Evolutionary conservation across 2,329 filamentous ascomycete species (phyloP).

Genomic region (Penicillium griseofulvum): DNA sequence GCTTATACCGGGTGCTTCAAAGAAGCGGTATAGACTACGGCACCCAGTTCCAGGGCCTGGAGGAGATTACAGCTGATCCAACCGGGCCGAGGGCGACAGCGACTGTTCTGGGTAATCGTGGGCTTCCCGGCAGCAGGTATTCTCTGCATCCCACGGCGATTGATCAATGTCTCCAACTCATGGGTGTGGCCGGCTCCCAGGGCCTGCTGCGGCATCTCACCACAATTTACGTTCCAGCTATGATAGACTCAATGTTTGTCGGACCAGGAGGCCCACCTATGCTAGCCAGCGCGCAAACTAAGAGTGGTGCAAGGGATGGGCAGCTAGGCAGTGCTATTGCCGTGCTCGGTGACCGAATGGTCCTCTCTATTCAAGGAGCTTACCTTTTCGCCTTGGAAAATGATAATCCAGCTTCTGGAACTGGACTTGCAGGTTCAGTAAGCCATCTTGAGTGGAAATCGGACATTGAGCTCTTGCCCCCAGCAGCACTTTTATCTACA

Average conservation of each 20-base stretch:
- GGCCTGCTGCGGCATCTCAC: slow-evolving; percentile 1
- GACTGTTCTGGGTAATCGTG: not conserved
- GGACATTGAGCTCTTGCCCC: not conserved
- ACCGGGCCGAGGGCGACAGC: not conserved
- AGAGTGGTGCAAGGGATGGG: not conserved
- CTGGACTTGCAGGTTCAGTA: not conserved
- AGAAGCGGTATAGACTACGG: slow-evolving; percentile 3
- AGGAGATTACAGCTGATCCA: slow-evolving; percentile 1
- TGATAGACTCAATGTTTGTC: slow-evolving; percentile 6
- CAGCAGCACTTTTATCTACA: not conserved
- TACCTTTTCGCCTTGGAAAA: slow-evolving; percentile 4
- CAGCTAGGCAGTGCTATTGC: not conserved
- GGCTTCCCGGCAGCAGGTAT: slow-evolving; percentile 3
- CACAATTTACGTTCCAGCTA: slow-evolving; percentile 7
- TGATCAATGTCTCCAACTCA: slow-evolving; percentile 15
- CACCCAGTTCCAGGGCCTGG: slow-evolving; percentile 2
- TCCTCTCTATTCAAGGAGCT: not conserved
- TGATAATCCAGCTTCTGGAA: not conserved
- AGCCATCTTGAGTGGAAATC: slow-evolving; percentile 6
- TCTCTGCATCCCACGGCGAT: slow-evolving; percentile 11
- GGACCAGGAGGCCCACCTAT: not conserved
- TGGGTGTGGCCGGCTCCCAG: slow-evolving; percentile 8
- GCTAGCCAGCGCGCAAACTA: not conserved
- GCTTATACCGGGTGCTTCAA: not conserved
- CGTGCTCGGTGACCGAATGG: not conserved